Evolutionary conservation across 306 rosid species (phyloP).

Genomic region (Pachyrhizus erosus): DNA sequence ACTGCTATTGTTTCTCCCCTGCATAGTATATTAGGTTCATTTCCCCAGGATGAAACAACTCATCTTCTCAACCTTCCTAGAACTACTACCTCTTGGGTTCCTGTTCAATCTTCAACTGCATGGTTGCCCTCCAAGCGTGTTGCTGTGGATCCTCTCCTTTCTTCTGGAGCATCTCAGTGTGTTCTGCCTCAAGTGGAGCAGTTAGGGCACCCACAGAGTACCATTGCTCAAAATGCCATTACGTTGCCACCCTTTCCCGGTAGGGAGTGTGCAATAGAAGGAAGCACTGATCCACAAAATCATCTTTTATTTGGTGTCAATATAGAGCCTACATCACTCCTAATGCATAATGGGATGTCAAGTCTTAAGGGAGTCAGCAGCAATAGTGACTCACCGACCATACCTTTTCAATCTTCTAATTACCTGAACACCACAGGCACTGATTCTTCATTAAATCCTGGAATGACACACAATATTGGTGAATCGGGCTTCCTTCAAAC

Average conservation of each 20-base stretch:
- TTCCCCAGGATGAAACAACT: slow-evolving; percentile 79
- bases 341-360: slow-evolving; percentile 81
- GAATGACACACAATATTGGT: slow-evolving; percentile 67
- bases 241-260: slow-evolving; percentile 96
- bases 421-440: slow-evolving; percentile 66
- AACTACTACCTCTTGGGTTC: slow-evolving; percentile 47
- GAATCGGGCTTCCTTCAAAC: slow-evolving; percentile 78
- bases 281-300: slow-evolving; percentile 81
- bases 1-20: slow-evolving; percentile 72
- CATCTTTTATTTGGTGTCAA: slow-evolving; percentile 89
- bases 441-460: slow-evolving; percentile 73
- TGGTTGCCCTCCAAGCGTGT: slow-evolving; percentile 93
- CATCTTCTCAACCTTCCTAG: slow-evolving; percentile 71
- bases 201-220: slow-evolving; percentile 66
- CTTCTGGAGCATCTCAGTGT: slow-evolving; percentile 78
- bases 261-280: slow-evolving; percentile 81
- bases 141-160: slow-evolving; percentile 78
- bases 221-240: slow-evolving; percentile 59
- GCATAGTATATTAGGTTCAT: slow-evolving; percentile 78
- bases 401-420: slow-evolving; percentile 71
- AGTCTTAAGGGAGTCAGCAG: slow-evolving; percentile 65
- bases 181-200: slow-evolving; percentile 75
- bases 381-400: slow-evolving; percentile 60
- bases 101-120: slow-evolving; percentile 59
- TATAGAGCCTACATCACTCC: slow-evolving; percentile 83